A percentile compares a stretch with the other conserved stretches of the same genome.
Evolutionary conservation across 2,329 filamentous ascomycete genomes (phyloP).

Genomic region (Nothomitra cinnamomea): DNA sequence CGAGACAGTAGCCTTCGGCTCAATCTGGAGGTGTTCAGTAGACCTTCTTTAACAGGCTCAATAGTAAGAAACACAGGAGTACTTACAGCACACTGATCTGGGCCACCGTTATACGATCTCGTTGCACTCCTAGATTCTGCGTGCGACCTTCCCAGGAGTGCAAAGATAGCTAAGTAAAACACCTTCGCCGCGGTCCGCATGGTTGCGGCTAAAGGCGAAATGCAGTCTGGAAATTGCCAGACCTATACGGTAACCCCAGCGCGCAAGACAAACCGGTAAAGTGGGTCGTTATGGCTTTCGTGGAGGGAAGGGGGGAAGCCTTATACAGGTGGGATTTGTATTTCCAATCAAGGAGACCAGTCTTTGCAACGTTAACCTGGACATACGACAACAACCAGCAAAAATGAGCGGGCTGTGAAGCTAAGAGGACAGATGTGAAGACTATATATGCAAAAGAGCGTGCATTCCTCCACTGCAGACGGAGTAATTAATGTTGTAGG

Average conservation of each 20-base stretch:
- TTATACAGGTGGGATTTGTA: no score
- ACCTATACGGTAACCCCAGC: neutral
- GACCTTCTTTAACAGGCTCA: conserved; percentile 15
- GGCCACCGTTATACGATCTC: conserved; percentile 21
- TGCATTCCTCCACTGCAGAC: no score
- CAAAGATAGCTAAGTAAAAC: conserved; percentile 46
- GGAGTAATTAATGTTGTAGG: no score
- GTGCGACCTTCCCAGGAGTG: conserved; percentile 34
- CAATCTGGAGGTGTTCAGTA: conserved; percentile 43
- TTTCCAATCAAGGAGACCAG: no score
- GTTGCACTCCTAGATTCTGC: conserved; percentile 22
- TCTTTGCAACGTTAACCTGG: no score
- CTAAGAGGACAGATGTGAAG: no score
- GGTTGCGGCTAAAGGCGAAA: neutral
- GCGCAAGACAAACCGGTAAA: neutral
- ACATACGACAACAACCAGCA: no score
- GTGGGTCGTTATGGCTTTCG: no score
- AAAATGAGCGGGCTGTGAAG: no score
- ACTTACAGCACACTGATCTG: conserved; percentile 40
- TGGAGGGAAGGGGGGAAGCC: no score
- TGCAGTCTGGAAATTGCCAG: neutral
- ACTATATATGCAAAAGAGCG: no score
- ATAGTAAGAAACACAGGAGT: conserved; percentile 8
- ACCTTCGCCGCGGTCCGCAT: conserved; percentile 37
- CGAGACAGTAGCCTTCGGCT: conserved; percentile 71